Evolutionary conservation across 2,329 filamentous ascomycete genomes (phyloP).

Genomic region (Fusarium goolgardi): DNA sequence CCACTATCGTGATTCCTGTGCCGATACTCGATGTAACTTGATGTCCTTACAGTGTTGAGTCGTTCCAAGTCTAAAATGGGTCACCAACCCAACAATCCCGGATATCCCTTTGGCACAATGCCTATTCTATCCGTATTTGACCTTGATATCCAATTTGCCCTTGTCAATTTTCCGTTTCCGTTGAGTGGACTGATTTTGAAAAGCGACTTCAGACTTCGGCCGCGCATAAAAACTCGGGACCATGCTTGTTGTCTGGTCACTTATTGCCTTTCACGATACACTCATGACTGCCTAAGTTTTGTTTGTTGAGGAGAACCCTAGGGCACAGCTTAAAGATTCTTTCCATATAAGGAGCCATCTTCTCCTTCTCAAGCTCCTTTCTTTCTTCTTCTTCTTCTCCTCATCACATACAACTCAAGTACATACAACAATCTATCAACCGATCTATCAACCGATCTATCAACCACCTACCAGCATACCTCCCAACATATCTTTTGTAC

Average conservation of each 20-base stretch:
- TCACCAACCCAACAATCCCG: too few relatives aligned
- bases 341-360: not conserved
- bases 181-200: too few relatives aligned
- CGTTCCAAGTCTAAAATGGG: not conserved
- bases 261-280: not conserved
- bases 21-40: not conserved
- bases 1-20: not conserved
- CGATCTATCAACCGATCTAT: not conserved
- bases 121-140: too few relatives aligned
- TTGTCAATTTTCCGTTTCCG: too few relatives aligned
- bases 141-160: too few relatives aligned
- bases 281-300: not conserved
- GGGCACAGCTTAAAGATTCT: not conserved
- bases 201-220: too few relatives aligned
- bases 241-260: too few relatives aligned
- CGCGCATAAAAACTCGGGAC: too few relatives aligned
- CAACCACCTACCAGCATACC: not conserved
- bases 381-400: not conserved
- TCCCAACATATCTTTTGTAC: not conserved
- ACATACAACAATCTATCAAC: not conserved
- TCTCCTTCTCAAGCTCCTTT: not conserved
- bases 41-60: too few relatives aligned
- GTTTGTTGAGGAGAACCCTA: not conserved
- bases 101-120: too few relatives aligned
- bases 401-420: not conserved